These are phyloP conservation scores for Phytophthora pisi DNA, from an alignment of 352 stramenopile species.

Conservation along the genomic window DNA sequence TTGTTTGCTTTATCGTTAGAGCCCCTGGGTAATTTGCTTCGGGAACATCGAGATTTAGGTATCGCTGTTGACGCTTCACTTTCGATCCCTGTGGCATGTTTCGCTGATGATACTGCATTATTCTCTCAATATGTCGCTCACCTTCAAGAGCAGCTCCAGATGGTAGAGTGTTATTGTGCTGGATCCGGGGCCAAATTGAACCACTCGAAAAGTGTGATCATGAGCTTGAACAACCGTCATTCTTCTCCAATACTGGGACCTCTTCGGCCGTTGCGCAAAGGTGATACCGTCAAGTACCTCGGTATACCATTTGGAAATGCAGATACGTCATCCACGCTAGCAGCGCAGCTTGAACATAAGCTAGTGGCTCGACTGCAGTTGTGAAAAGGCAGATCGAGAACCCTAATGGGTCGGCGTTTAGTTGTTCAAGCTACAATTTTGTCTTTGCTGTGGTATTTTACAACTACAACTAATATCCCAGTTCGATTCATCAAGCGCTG, in stretches of 20 bases:
- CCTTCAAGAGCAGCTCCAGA: not conserved
- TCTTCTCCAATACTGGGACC: not conserved
- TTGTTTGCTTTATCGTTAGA: slow-evolving; percentile 3
- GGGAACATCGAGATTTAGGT: not conserved
- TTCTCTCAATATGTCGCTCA: not conserved
- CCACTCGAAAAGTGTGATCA: slow-evolving; percentile 2
- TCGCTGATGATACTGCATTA: slow-evolving; percentile 1
- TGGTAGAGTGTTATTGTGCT: slow-evolving; percentile 7
- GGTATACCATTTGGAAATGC: slow-evolving; percentile 3
- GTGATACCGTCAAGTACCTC: slow-evolving; percentile 1
- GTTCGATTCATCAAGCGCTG: not conserved
- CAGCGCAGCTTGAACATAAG: slow-evolving; percentile 1
- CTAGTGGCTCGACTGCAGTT: not conserved
- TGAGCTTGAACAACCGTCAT: slow-evolving; percentile 1
- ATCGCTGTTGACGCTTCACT: not conserved
- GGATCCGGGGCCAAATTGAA: slow-evolving; percentile 2
- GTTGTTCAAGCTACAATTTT: not conserved
- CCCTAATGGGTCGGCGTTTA: not conserved
- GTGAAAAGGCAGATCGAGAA: not conserved
- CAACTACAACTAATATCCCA: not conserved
- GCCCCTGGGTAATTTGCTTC: not conserved
- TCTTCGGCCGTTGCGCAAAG: not conserved
- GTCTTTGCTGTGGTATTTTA: not conserved
- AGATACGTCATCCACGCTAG: not conserved
- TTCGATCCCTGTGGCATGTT: not conserved